Conservation (phyloP, 1,139 yeast species). For the Diutina neorugosa region DNA sequence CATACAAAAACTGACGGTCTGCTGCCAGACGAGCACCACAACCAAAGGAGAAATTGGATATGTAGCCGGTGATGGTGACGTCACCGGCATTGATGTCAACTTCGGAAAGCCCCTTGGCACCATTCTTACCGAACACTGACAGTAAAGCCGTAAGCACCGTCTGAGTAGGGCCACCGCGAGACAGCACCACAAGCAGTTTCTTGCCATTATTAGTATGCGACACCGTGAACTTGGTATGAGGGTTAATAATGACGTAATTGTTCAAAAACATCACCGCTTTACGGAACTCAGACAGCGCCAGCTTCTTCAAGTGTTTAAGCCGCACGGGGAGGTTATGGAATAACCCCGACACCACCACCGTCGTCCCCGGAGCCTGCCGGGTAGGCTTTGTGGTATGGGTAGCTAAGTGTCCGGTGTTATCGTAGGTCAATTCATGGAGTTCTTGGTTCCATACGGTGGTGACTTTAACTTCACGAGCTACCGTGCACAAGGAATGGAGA, state of each 20-base stretch:
- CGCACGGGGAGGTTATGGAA: constrained; percentile 67
- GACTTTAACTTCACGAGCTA: constrained; percentile 36
- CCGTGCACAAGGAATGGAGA: constrained; percentile 55
- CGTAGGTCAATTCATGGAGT: constrained; percentile 47
- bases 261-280: constrained; percentile 53
- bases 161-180: constrained; percentile 31
- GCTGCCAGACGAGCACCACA: constrained; percentile 40
- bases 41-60: constrained; percentile 72
- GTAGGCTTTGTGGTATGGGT: constrained; percentile 18
- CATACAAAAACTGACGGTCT: constrained; percentile 64
- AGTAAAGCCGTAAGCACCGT: constrained; percentile 40
- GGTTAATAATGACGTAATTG: constrained; percentile 52
- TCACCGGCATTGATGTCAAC: constrained; percentile 22
- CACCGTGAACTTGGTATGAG: constrained; percentile 46
- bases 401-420: constrained; percentile 37
- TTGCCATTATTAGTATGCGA: constrained; percentile 38
- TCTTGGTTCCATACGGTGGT: constrained; percentile 39
- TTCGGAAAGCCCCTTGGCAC: constrained; percentile 43
- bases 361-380: constrained; percentile 46
- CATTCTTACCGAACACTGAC: constrained; percentile 58
- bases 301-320: constrained; percentile 56
- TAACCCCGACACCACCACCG: constrained; percentile 35
- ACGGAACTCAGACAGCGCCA: constrained; percentile 58
- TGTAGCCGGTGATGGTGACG: constrained; percentile 33
- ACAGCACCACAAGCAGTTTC: constrained; percentile 36